Evolutionary conservation across 1,284 basidiomycete species (phyloP).

Genomic region (Papiliotrema flavescens): DNA sequence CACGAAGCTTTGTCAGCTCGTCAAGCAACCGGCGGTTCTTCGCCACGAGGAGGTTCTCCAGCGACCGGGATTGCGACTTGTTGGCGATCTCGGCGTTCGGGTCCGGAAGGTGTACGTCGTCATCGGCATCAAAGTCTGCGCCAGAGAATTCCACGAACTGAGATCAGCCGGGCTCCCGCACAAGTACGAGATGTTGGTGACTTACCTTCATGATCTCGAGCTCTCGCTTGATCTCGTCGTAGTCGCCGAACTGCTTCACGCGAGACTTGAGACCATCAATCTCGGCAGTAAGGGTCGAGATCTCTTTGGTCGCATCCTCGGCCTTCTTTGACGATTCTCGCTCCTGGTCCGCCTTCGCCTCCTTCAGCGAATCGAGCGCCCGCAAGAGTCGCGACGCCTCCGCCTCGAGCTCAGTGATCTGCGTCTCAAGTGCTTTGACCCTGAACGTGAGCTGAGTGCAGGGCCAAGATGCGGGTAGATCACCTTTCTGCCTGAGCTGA

Average conservation of each 20-base stretch:
- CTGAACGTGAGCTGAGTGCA: conserved; percentile 47
- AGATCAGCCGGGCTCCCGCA: neutral
- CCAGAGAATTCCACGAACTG: conserved; percentile 92
- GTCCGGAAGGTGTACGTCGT: conserved; percentile 67
- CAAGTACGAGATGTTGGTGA: neutral
- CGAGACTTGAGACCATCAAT: conserved; percentile 63
- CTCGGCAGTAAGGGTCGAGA: conserved; percentile 60
- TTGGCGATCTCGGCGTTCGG: conserved; percentile 82
- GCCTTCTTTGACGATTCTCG: conserved; percentile 54
- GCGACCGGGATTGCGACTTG: conserved; percentile 67
- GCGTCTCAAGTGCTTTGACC: conserved; percentile 66
- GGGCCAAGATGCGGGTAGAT: conserved; percentile 18
- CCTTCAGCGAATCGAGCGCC: conserved; percentile 67
- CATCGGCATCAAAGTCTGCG: conserved; percentile 65
- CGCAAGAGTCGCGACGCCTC: conserved; percentile 68
- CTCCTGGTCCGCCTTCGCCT: conserved; percentile 56
- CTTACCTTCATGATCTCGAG: conserved; percentile 92
- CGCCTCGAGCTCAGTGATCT: conserved; percentile 66
- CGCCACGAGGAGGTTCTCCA: conserved; percentile 83
- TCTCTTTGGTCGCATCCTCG: conserved; percentile 62
- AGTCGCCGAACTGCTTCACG: conserved; percentile 72
- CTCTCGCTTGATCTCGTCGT: conserved; percentile 94
- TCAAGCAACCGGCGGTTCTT: conserved; percentile 95
- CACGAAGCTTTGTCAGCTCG: conserved; percentile 84
- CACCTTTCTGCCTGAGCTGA: conserved; percentile 71